A percentile compares a stretch with the other conserved stretches of the same genome.
Evolutionary conservation across 495 filamentous ascomycete genomes (phyloP).

Genomic region (Hypoxylon cercidicola): DNA sequence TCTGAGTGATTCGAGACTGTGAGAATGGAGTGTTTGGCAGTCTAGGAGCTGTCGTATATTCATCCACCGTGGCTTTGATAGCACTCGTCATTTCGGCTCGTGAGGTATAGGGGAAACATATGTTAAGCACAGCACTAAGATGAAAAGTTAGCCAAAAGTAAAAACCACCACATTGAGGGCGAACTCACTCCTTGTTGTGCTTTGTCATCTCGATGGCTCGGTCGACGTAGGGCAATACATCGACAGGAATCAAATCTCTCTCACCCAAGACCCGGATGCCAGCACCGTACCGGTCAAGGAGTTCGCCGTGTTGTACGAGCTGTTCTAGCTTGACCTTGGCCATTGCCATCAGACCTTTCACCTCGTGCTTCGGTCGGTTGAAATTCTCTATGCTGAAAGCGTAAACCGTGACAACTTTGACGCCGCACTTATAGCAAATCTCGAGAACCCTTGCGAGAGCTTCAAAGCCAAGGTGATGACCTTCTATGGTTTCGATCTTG

Average conservation of each 20-base stretch:
- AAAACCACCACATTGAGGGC: neutral
- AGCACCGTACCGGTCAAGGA: constrained; percentile 93
- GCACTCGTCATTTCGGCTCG: constrained; percentile 96
- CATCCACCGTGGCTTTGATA: constrained; percentile 83
- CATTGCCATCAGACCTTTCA: constrained; percentile 97
- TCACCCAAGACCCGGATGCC: constrained; percentile 85
- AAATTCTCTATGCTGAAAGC: constrained; percentile 99
- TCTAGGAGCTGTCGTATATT: constrained; percentile 75
- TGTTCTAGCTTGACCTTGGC: constrained; percentile 93
- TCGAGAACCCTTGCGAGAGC: constrained; percentile 94
- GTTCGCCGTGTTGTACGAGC: constrained; percentile 89
- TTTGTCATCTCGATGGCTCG: constrained; percentile 83
- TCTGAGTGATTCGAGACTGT: constrained; percentile 84
- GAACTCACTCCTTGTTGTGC: constrained; percentile 75
- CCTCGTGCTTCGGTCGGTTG: constrained; percentile 97
- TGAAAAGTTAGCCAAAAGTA: constrained; percentile 23
- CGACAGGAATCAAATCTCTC: constrained; percentile 78
- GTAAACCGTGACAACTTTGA: constrained; percentile 96
- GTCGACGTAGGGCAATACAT: constrained; percentile 89
- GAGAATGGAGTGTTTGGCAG: constrained; percentile 77
- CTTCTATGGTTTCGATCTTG: constrained; percentile 95
- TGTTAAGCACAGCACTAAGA: constrained; percentile 81
- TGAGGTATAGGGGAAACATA: constrained; percentile 97
- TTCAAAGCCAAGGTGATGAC: constrained; percentile 97
- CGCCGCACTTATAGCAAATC: constrained; percentile 95